A percentile compares a stretch with the other conserved stretches of the same genome.
Conservation (phyloP, 2,329 filamentous ascomycete genomes). For the Xylaria sp. region DNA sequence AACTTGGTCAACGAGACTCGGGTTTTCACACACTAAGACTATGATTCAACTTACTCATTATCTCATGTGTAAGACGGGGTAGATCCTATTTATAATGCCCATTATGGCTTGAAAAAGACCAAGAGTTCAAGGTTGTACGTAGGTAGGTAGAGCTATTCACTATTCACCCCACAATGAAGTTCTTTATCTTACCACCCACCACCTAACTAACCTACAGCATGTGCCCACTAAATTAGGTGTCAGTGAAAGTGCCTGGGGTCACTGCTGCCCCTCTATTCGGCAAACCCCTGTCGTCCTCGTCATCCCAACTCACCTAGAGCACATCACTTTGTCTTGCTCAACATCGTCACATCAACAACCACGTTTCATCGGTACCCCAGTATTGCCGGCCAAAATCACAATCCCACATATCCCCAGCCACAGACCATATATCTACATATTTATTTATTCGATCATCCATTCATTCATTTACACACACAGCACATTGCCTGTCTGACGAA, state of each 20-base stretch:
- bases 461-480: background rate
- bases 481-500: conserved; percentile 13
- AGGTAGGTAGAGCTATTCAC: too few species aligned
- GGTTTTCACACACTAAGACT: background rate
- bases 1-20: background rate
- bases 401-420: background rate
- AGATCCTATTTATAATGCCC: background rate
- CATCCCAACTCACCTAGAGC: background rate
- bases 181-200: background rate
- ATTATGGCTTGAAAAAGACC: background rate
- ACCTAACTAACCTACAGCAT: background rate
- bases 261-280: conserved; percentile 13
- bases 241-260: background rate
- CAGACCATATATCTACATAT: background rate
- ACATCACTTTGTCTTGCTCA: conserved; percentile 1
- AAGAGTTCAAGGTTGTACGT: too few species aligned
- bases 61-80: too few species aligned
- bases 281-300: background rate
- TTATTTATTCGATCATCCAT: conserved; percentile 4
- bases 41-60: background rate
- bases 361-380: background rate
- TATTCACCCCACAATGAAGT: background rate
- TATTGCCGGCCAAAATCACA: background rate
- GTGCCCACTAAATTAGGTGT: conserved; percentile 9
- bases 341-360: conserved; percentile 21